Evolutionary conservation across 2,329 filamentous ascomycete species (phyloP).

Genomic region (Fusarium coicis): DNA sequence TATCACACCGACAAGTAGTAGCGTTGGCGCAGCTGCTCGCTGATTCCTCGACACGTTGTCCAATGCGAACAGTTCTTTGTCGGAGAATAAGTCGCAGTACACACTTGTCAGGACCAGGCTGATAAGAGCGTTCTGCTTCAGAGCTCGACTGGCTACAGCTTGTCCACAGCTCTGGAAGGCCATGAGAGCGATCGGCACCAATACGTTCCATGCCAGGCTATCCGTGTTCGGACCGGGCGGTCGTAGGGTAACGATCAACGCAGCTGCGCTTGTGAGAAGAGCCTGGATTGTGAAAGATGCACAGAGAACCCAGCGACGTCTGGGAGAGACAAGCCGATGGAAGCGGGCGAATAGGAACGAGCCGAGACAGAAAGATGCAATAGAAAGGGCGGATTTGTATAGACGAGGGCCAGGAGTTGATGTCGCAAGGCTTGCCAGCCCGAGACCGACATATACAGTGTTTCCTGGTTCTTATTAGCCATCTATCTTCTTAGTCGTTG

Average conservation of each 20-base stretch:
- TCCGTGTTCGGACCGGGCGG: conserved; percentile 53
- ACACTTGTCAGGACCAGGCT: conserved; percentile 84
- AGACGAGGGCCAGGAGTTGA: conserved; percentile 63
- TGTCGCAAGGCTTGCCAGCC: conserved; percentile 49
- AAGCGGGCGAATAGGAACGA: conserved; percentile 77
- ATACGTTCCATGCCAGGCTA: conserved; percentile 66
- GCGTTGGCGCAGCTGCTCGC: conserved; percentile 58
- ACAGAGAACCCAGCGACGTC: conserved; percentile 73
- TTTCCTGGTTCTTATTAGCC: conserved; percentile 62
- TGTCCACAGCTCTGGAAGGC: conserved; percentile 84
- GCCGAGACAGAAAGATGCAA: conserved; percentile 76
- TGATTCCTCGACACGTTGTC: conserved; percentile 62
- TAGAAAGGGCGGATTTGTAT: conserved; percentile 65
- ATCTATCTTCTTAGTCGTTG: neutral
- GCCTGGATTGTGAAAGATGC: conserved; percentile 66
- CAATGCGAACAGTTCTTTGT: conserved; percentile 59
- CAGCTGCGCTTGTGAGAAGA: conserved; percentile 61
- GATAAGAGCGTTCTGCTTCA: conserved; percentile 76
- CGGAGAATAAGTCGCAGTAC: conserved; percentile 83
- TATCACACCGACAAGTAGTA: conserved; percentile 62
- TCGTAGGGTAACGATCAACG: conserved; percentile 61
- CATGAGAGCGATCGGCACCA: conserved; percentile 74
- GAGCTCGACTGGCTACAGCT: conserved; percentile 76
- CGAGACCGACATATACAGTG: conserved; percentile 82
- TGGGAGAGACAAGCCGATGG: conserved; percentile 68